Evolutionary conservation across 495 filamentous ascomycete genomes (phyloP).

Genomic region (Penicillium turbatum): DNA sequence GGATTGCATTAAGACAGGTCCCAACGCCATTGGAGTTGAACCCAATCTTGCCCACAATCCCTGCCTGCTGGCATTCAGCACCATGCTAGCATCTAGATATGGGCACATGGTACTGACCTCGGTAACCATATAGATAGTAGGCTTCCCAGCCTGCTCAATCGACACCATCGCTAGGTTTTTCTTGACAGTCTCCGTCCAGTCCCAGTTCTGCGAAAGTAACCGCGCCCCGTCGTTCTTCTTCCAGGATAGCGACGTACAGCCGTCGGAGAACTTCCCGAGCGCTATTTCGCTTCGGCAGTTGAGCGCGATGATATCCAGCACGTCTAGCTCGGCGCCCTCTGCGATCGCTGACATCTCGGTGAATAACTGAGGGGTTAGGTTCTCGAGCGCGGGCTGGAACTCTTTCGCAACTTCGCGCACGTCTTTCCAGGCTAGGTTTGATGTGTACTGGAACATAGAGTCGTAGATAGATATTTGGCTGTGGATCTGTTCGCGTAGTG

Average conservation of each 20-base stretch:
- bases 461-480: constrained; percentile 50
- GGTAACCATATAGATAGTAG: constrained; percentile 47
- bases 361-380: constrained; percentile 43
- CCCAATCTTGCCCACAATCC: constrained; percentile 71
- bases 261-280: constrained; percentile 59
- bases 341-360: constrained; percentile 57
- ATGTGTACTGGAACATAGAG: constrained; percentile 46
- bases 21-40: constrained; percentile 60
- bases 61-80: constrained; percentile 42
- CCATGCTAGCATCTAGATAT: neutral
- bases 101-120: constrained; percentile 24
- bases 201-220: constrained; percentile 66
- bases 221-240: constrained; percentile 31
- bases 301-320: constrained; percentile 59
- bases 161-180: constrained; percentile 53
- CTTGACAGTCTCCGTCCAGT: constrained; percentile 47
- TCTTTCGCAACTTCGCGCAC: constrained; percentile 42
- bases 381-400: constrained; percentile 39
- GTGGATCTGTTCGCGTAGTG: constrained; percentile 41
- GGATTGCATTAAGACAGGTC: constrained; percentile 64
- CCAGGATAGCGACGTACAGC: constrained; percentile 60
- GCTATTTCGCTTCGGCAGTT: constrained; percentile 67
- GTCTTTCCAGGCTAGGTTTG: constrained; percentile 45
- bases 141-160: constrained; percentile 46
- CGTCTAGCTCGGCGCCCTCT: constrained; percentile 48